A percentile compares a stretch with the other conserved stretches of the same genome.
Evolutionary conservation across 139 green algal species (phyloP).

Genomic region (Pseudopediastrum boryanum): DNA sequence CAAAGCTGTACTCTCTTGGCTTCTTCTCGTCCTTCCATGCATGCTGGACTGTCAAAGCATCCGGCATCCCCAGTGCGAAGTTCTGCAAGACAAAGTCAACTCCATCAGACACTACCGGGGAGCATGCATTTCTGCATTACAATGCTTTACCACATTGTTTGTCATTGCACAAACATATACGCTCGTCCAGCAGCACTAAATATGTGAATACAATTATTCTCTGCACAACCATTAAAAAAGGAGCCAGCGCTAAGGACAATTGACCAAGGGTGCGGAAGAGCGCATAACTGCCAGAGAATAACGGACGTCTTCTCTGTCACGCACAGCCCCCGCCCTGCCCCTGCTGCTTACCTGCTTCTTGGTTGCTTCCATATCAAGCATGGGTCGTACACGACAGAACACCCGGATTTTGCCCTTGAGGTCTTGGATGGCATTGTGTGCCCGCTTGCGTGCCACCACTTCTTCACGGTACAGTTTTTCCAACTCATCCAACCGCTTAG

Average conservation of each 20-base stretch:
- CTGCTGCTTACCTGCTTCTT: conserved; percentile 32
- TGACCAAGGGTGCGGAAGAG: too few relatives aligned
- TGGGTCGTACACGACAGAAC: conserved; percentile 86
- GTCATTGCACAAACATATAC: too few relatives aligned
- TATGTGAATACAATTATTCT: too few relatives aligned
- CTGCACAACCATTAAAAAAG: too few relatives aligned
- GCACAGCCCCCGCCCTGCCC: too few relatives aligned
- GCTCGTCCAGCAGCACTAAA: too few relatives aligned
- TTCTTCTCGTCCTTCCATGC: conserved; percentile 94
- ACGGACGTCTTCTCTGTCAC: too few relatives aligned
- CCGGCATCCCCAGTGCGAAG: conserved; percentile 65
- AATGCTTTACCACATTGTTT: too few relatives aligned
- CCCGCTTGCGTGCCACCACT: conserved; percentile 76
- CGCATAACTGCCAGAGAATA: too few relatives aligned
- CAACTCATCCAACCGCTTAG: conserved; percentile 91
- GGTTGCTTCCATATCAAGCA: conserved; percentile 84
- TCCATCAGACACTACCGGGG: neutral
- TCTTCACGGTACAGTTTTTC: conserved; percentile 93
- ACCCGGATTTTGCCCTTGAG: conserved; percentile 99
- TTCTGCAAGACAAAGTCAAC: neutral
- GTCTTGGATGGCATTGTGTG: conserved; percentile 92
- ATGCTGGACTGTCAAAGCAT: conserved; percentile 89
- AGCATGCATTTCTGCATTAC: too few relatives aligned
- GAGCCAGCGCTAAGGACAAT: too few relatives aligned
- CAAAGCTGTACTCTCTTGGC: conserved; percentile 90